These are phyloP conservation scores for Chiua sp. DNA, from an alignment of 1,284 basidiomycete genomes.

Conservation along the genomic window DNA sequence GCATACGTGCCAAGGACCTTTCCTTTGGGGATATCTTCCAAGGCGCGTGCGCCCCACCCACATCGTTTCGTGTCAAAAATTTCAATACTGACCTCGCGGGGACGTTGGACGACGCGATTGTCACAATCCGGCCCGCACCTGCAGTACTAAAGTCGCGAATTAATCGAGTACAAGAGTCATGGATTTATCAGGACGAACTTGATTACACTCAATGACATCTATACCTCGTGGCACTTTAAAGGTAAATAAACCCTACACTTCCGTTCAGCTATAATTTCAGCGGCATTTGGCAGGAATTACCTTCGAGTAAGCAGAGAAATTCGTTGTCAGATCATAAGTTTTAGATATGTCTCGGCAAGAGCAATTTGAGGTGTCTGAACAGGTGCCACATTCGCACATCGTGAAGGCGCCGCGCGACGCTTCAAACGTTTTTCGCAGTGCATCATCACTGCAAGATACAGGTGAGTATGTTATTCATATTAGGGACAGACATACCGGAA, in stretches of 20 bases:
- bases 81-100: conserved; percentile 54
- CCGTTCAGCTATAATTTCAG: conserved; percentile 1
- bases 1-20: conserved; percentile 68
- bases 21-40: conserved; percentile 46
- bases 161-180: background rate
- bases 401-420: conserved; percentile 28
- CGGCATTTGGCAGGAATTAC: conserved; percentile 26
- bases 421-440: conserved; percentile 30
- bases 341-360: conserved; percentile 39
- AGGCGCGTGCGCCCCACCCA: conserved; percentile 59
- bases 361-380: conserved; percentile 34
- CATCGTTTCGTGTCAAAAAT: conserved; percentile 59
- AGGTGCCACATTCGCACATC: conserved; percentile 39
- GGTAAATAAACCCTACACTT: conserved; percentile 52
- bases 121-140: conserved; percentile 46
- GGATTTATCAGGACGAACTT: conserved; percentile 38
- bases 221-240: conserved; percentile 48
- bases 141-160: conserved; percentile 44
- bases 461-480: conserved; percentile 2
- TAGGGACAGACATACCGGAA: conserved; percentile 41
- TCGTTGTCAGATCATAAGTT: conserved; percentile 22
- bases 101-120: conserved; percentile 59
- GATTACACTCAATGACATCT: conserved; percentile 67
- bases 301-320: conserved; percentile 48
- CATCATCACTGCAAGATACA: conserved; percentile 17